Evolutionary conservation across 306 rosid species (phyloP).

Genomic region (Fagus crenata): DNA sequence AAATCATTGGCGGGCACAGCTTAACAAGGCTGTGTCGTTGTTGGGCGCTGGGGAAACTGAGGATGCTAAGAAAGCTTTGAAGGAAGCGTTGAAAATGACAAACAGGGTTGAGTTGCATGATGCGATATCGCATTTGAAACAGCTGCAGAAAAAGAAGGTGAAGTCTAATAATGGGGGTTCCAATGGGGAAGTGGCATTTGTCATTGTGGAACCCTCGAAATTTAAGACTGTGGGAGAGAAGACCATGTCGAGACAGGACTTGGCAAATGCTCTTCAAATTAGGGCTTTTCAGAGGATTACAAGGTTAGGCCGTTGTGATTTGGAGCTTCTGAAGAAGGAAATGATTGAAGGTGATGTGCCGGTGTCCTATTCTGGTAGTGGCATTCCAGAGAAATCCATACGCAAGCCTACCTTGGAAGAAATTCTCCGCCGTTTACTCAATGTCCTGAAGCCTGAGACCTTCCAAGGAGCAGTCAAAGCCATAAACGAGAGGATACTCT

Average conservation of each 20-base stretch:
- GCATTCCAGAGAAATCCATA: slow-evolving; percentile 82
- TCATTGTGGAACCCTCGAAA: slow-evolving; percentile 58
- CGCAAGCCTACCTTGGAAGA: slow-evolving; percentile 92
- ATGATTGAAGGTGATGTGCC: slow-evolving; percentile 82
- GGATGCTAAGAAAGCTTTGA: slow-evolving; percentile 85
- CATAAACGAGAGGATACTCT: slow-evolving; percentile 86
- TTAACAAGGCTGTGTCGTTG: slow-evolving; percentile 93
- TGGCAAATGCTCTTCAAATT: slow-evolving; percentile 68
- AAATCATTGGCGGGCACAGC: slow-evolving; percentile 98
- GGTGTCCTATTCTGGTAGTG: slow-evolving; percentile 81
- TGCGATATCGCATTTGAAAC: slow-evolving; percentile 93
- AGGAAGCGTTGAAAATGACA: slow-evolving; percentile 96
- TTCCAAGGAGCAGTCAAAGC: slow-evolving; percentile 96
- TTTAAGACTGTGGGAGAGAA: slow-evolving; percentile 74
- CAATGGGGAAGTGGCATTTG: slow-evolving; percentile 63
- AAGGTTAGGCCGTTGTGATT: slow-evolving; percentile 83
- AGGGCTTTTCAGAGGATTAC: slow-evolving; percentile 87
- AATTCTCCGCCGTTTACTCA: slow-evolving; percentile 75
- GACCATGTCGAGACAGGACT: slow-evolving; percentile 68
- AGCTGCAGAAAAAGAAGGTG: slow-evolving; percentile 86
- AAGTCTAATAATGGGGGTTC: slow-evolving; percentile 63
- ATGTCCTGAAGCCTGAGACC: slow-evolving; percentile 86
- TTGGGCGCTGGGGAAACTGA: slow-evolving; percentile 91
- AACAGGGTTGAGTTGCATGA: slow-evolving; percentile 97
- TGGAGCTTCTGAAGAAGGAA: slow-evolving; percentile 83